A percentile compares a stretch with the other conserved stretches of the same genome.
These are phyloP conservation scores for Botrytis hyacinthi DNA, from an alignment of 2,329 filamentous ascomycete genomes.

Conservation along the genomic window DNA sequence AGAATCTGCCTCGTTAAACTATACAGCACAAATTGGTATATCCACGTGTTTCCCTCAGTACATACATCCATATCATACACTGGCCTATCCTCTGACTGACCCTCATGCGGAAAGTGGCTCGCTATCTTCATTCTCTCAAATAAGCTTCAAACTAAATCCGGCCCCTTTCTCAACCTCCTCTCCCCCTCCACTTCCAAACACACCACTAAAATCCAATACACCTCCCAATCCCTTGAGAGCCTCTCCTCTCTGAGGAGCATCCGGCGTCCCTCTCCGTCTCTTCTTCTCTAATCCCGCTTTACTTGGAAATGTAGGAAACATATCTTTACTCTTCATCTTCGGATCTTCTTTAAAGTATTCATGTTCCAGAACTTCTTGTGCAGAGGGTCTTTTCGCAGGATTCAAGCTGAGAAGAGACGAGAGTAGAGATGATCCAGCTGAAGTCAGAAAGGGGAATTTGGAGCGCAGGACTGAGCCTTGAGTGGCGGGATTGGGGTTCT, in stretches of 20 bases:
- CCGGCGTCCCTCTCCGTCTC: constrained; percentile 69
- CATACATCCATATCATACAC: not conserved
- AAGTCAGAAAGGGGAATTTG: constrained; percentile 78
- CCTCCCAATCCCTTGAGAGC: constrained; percentile 39
- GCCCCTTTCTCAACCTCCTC: constrained; percentile 64
- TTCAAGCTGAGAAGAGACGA: constrained; percentile 70
- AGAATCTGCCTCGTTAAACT: not conserved
- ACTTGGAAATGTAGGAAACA: constrained; percentile 97
- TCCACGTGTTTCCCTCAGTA: not conserved
- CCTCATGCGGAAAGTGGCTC: not conserved
- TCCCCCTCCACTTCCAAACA: constrained; percentile 65
- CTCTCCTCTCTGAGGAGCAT: constrained; percentile 77
- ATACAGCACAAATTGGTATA: constrained; percentile 9
- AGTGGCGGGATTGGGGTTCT: constrained; percentile 42
- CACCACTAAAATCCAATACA: constrained; percentile 64
- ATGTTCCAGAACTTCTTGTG: constrained; percentile 72
- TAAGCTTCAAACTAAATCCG: constrained; percentile 65
- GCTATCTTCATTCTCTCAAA: constrained; percentile 35
- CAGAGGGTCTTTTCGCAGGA: constrained; percentile 67
- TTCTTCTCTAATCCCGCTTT: constrained; percentile 90
- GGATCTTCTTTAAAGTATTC: constrained; percentile 88
- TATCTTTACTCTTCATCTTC: constrained; percentile 80
- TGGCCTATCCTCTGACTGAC: no score
- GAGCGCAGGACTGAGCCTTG: constrained; percentile 61
- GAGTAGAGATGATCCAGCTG: constrained; percentile 69